Evolutionary conservation across 176 grass and related monocot genomes (phyloP), one percentile per base, ranked within the genome.

Genomic region (Lolium multiflorum): DNA sequence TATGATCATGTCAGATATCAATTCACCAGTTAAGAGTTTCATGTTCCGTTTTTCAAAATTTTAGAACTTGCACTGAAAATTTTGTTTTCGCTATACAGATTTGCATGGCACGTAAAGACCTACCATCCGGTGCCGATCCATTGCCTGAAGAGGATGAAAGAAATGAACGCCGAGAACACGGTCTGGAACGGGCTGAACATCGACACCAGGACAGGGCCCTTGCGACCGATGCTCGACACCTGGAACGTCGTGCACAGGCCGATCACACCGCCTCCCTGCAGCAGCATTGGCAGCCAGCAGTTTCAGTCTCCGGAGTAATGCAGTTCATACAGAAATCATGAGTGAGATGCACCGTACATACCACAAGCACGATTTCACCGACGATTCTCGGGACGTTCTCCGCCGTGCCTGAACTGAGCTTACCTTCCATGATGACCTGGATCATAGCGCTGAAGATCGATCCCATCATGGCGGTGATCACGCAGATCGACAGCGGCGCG

Each of bases 151-250:
- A 93, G 22, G 20, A 81, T 21, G 80, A 88, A 43, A 3, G 92
- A 93, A 22, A 91, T 59, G 57, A 90, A 57, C 3, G 62, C 61
- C 14, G 86, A 77, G 70, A 77, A 91, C 7, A 89, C 82, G 0
- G 89, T 91, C 87, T 93, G 89, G 37, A 91, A 67, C 0, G 86
- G 92, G 79, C 83, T 93, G 81, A 93, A 91, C 82, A 93, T 88
- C 0, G 83, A 85, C 43, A 89, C 83, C 1, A 93, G 60, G 24
- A 93, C 86, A 1, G 89, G 92, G 0, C 92, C 92, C 68, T 86
- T 93, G 28, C 65, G 81, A 0, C 65, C 83, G 24, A 91, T 78
- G 81, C 83, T 83, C 25, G 74, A 93, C 47, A 81, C 87, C 83
- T 91, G 92, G 67, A 91, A 89, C 17, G 79, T 64, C 3, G 72